Evolutionary conservation across 2,329 filamentous ascomycete species (phyloP).

Genomic region (Cytospora chrysosperma): DNA sequence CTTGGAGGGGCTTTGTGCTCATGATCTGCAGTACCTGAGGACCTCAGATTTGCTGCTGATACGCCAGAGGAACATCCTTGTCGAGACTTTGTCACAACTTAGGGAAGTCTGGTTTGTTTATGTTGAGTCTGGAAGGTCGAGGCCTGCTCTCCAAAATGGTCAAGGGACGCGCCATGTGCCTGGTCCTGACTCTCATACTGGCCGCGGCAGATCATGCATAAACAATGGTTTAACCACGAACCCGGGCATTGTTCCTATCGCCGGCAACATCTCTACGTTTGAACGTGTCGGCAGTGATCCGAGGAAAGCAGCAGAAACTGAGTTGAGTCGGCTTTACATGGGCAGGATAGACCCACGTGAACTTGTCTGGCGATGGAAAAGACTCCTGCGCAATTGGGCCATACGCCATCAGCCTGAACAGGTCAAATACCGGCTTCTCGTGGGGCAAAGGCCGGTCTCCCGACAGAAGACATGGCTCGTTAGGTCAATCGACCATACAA

Average conservation of each 20-base stretch:
- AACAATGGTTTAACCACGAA: not conserved
- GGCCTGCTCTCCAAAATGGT: not conserved
- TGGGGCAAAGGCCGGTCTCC: not conserved
- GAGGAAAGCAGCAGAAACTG: not conserved
- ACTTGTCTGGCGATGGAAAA: constrained; percentile 17
- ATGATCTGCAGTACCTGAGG: constrained; percentile 15
- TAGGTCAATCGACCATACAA: not conserved
- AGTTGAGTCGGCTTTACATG: constrained; percentile 2
- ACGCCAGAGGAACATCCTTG: constrained; percentile 24
- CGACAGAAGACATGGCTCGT: not conserved
- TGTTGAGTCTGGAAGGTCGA: not conserved
- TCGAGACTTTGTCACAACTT: constrained; percentile 22
- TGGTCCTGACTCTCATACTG: not conserved
- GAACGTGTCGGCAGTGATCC: constrained; percentile 5
- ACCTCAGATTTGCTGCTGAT: constrained; percentile 11
- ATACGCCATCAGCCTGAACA: not conserved
- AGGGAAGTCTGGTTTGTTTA: constrained; percentile 19
- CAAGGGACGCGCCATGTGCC: not conserved
- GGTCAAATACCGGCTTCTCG: constrained; percentile 10
- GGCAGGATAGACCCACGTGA: constrained; percentile 17
- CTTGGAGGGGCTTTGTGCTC: not conserved
- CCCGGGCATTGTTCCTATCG: not conserved
- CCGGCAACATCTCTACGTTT: not conserved
- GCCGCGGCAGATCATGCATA: not conserved
- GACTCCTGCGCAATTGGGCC: constrained; percentile 10